Conservation (phyloP, 306 rosid species). For the Malus sieversii region DNA sequence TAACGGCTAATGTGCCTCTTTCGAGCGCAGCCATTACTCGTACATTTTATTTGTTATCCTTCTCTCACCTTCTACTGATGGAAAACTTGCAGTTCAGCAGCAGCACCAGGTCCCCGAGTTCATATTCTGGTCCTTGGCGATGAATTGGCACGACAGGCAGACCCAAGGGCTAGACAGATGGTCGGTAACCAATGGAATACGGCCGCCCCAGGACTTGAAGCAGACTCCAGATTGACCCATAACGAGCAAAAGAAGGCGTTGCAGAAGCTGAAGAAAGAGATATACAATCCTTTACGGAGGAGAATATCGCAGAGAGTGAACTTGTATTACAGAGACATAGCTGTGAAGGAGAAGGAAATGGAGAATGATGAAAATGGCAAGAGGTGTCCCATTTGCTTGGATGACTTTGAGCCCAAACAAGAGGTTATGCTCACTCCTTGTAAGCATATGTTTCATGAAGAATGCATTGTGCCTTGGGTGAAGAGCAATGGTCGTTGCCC, state of each 20-base stretch:
- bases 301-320: conserved; percentile 26
- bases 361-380: conserved; percentile 40
- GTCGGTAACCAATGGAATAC: conserved; percentile 12
- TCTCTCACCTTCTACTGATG: background rate
- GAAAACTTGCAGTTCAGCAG: conserved; percentile 30
- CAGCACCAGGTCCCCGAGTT: conserved; percentile 11
- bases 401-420: conserved; percentile 55
- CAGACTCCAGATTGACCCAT: conserved; percentile 23
- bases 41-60: background rate
- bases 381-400: conserved; percentile 67
- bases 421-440: conserved; percentile 77
- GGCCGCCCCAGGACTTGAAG: conserved; percentile 14
- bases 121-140: conserved; percentile 11
- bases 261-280: conserved; percentile 45
- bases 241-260: conserved; percentile 33
- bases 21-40: background rate
- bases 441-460: conserved; percentile 81
- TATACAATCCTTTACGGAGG: conserved; percentile 43
- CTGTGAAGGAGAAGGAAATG: conserved; percentile 14
- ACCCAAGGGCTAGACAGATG: conserved; percentile 23
- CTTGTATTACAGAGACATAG: conserved; percentile 44
- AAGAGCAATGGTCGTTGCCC: conserved; percentile 68
- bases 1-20: background rate
- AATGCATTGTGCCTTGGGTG: conserved; percentile 77
- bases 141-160: conserved; percentile 15